Conservation (phyloP, 495 filamentous ascomycete genomes). For the Lindgomyces ingoldianus region DNA sequence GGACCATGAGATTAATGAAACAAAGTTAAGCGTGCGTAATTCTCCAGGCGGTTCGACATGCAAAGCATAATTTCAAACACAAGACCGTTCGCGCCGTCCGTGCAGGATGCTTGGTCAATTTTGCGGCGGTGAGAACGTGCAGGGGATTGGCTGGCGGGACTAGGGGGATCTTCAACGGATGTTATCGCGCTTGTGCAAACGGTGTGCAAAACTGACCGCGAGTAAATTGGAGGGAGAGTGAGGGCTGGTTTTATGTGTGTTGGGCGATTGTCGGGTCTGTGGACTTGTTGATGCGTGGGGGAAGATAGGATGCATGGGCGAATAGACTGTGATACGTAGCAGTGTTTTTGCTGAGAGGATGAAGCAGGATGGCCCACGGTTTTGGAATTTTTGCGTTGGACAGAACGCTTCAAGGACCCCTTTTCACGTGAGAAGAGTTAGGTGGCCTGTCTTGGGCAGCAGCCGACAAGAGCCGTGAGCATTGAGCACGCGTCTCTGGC, state of each 20-base stretch:
- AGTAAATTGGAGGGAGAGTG: slow-evolving; percentile 12
- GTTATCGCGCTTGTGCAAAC: slow-evolving; percentile 10
- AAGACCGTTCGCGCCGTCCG: background rate
- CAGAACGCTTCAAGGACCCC: slow-evolving; percentile 1
- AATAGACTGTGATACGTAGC: slow-evolving; percentile 8
- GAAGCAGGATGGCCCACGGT: slow-evolving; percentile 8
- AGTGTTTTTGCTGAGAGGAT: background rate
- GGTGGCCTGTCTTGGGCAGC: background rate
- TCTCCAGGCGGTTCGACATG: background rate
- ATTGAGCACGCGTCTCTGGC: background rate
- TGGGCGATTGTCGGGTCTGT: background rate
- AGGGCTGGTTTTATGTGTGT: background rate
- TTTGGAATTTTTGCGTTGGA: background rate
- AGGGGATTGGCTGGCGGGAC: slow-evolving; percentile 8
- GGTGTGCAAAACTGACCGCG: background rate
- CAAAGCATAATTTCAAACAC: background rate
- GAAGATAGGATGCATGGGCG: slow-evolving; percentile 12
- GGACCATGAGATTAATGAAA: background rate
- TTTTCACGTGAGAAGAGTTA: slow-evolving; percentile 8
- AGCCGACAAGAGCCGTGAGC: background rate
- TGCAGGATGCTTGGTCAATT: background rate
- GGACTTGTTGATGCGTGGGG: background rate
- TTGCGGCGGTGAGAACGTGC: slow-evolving; percentile 13
- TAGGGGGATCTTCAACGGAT: slow-evolving; percentile 19
- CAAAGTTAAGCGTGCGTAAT: background rate